phyloP scores from a whole-genome alignment of 805 yeast genomes.

The Hanseniaspora valbyensis region DNA sequence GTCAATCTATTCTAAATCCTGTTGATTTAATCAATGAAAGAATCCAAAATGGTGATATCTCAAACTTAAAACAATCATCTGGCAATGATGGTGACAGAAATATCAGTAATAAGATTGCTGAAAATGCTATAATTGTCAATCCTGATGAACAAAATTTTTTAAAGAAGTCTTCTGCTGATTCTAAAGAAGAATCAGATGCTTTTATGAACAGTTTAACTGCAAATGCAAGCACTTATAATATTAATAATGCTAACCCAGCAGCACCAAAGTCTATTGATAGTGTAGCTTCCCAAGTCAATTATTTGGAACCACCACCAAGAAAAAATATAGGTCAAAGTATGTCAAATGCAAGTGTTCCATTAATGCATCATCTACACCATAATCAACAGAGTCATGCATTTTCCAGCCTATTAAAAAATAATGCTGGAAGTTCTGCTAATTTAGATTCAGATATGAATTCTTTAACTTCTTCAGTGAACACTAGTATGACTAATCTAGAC shows the following conservation, averaged over 20 bases:
- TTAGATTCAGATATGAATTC: constrained; percentile 16
- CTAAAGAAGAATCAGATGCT: constrained; percentile 23
- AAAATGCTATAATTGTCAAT: constrained; percentile 9
- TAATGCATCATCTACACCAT: constrained; percentile 16
- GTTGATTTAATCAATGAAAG: constrained; percentile 8
- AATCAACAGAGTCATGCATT: constrained; percentile 11
- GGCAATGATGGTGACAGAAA: not conserved
- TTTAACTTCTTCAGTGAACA: constrained; percentile 13
- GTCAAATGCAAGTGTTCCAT: constrained; percentile 15
- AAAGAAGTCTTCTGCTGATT: not conserved
- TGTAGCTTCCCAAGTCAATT: constrained; percentile 41
- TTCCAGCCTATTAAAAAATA: constrained; percentile 12
- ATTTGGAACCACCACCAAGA: constrained; percentile 34
- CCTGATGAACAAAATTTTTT: constrained; percentile 3
- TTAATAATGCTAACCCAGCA: constrained; percentile 19
- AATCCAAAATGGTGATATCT: constrained; percentile 6
- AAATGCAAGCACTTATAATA: constrained; percentile 22
- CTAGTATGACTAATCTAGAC: constrained; percentile 10
- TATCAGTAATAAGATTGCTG: not conserved
- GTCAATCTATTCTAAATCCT: constrained; percentile 7
- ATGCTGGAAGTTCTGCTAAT: constrained; percentile 9
- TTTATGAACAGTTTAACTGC: constrained; percentile 32
- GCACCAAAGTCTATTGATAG: constrained; percentile 20
- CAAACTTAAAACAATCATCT: not conserved
- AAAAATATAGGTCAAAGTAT: not conserved